Evolutionary conservation across 352 stramenopile genomes (phyloP).

Genomic region (Phytophthora sojae): DNA sequence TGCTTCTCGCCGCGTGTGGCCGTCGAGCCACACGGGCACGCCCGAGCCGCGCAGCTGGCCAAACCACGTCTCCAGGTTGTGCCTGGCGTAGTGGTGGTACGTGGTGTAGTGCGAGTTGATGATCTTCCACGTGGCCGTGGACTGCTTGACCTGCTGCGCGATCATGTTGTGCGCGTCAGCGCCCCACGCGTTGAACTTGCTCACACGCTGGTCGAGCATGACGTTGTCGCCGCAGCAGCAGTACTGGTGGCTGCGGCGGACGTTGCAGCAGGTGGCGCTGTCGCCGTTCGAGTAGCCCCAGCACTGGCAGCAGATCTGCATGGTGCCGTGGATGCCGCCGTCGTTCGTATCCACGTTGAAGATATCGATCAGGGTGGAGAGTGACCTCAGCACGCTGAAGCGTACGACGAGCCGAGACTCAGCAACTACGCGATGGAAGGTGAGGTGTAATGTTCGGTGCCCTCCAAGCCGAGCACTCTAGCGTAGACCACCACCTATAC

Average conservation of each 20-base stretch:
- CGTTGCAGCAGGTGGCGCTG: background rate
- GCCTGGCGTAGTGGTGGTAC: background rate
- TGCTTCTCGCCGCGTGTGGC: slow-evolving; percentile 40
- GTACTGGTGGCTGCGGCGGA: background rate
- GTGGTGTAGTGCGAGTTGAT: background rate
- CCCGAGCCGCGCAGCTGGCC: background rate
- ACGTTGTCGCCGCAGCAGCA: background rate
- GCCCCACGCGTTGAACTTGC: background rate
- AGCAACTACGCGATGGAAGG: too few relatives aligned
- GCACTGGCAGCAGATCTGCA: slow-evolving; percentile 90
- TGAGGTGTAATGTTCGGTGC: too few relatives aligned
- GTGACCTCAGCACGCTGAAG: too few relatives aligned
- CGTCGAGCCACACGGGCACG: slow-evolving; percentile 3
- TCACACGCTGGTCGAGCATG: background rate
- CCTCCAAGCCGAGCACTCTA: too few relatives aligned
- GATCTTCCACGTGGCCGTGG: background rate
- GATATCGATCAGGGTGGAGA: background rate
- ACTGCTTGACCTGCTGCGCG: background rate
- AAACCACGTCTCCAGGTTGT: background rate
- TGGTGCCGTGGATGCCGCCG: slow-evolving; percentile 59
- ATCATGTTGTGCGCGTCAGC: background rate
- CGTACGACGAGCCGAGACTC: too few relatives aligned
- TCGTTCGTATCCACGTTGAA: background rate
- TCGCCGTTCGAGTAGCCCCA: slow-evolving; percentile 60
- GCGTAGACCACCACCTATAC: too few relatives aligned